Percentiles rank a stretch among this genome's conserved stretches.
phyloP scores from a whole-genome alignment of 495 filamentous ascomycete species.

The Xylaria venustula region DNA sequence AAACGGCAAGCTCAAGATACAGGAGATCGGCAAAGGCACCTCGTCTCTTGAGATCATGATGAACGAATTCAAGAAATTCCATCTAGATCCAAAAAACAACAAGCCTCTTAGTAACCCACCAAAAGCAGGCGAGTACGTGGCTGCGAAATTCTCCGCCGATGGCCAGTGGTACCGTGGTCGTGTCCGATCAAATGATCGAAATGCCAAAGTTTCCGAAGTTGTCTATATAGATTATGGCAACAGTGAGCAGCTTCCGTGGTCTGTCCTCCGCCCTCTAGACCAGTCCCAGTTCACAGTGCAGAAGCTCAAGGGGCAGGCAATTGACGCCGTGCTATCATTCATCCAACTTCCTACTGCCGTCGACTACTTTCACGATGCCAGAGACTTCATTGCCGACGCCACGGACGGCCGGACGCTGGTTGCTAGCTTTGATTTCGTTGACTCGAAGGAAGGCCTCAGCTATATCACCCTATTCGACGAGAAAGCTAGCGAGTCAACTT shows the following conservation, averaged over 20 bases:
- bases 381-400: slow-evolving; percentile 65
- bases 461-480: slow-evolving; percentile 87
- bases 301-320: slow-evolving; percentile 81
- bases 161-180: slow-evolving; percentile 91
- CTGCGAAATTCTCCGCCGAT: slow-evolving; percentile 85
- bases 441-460: slow-evolving; percentile 69
- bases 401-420: slow-evolving; percentile 71
- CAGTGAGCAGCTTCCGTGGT: slow-evolving; percentile 82
- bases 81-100: slow-evolving; percentile 71
- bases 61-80: slow-evolving; percentile 83
- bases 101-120: slow-evolving; percentile 70
- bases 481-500: slow-evolving; percentile 48
- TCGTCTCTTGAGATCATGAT: slow-evolving; percentile 80
- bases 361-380: slow-evolving; percentile 79
- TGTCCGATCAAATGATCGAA: slow-evolving; percentile 87
- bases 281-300: slow-evolving; percentile 73
- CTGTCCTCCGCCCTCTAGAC: slow-evolving; percentile 71
- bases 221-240: slow-evolving; percentile 97
- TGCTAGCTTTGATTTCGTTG: slow-evolving; percentile 81
- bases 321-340: slow-evolving; percentile 84
- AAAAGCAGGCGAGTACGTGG: slow-evolving; percentile 86
- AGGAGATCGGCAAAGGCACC: slow-evolving; percentile 80
- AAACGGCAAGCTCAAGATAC: slow-evolving; percentile 76
- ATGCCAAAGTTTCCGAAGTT: slow-evolving; percentile 82
- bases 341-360: slow-evolving; percentile 74